These are phyloP conservation scores for Singerocomus rubriflavus DNA, from an alignment of 1,284 basidiomycete genomes.

Conservation along the genomic window DNA sequence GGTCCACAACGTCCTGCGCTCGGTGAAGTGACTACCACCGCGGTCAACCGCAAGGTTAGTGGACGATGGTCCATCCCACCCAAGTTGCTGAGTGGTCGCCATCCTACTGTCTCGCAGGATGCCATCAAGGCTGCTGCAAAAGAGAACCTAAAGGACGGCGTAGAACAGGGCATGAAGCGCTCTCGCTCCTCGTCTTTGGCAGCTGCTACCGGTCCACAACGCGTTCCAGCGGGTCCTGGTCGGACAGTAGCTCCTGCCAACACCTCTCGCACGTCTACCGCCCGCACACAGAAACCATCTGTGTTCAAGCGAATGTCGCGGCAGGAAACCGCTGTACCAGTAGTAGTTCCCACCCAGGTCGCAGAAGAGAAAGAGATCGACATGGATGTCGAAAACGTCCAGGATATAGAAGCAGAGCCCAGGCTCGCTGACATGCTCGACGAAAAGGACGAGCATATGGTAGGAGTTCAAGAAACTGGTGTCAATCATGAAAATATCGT, in stretches of 20 bases:
- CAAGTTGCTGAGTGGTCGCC: slow-evolving; percentile 16
- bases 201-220: slow-evolving; percentile 54
- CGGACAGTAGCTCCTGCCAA: slow-evolving; percentile 43
- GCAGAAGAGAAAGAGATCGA: slow-evolving; percentile 44
- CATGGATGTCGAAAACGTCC: slow-evolving; percentile 58
- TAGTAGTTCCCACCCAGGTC: slow-evolving; percentile 34
- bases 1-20: slow-evolving; percentile 57
- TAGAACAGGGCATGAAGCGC: slow-evolving; percentile 58
- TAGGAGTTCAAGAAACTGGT: slow-evolving; percentile 40
- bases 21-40: slow-evolving; percentile 66
- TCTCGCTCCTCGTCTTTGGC: slow-evolving; percentile 58
- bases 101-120: slow-evolving; percentile 21
- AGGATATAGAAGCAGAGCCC: slow-evolving; percentile 31
- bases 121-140: slow-evolving; percentile 28
- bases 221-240: slow-evolving; percentile 61
- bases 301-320: slow-evolving; percentile 43
- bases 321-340: slow-evolving; percentile 39
- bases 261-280: slow-evolving; percentile 36
- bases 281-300: slow-evolving; percentile 34
- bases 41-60: slow-evolving; percentile 72
- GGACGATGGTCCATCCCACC: slow-evolving; percentile 3
- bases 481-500: slow-evolving; percentile 45
- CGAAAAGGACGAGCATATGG: slow-evolving; percentile 62
- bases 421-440: slow-evolving; percentile 36
- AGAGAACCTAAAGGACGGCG: slow-evolving; percentile 47